A percentile compares a stretch with the other conserved stretches of the same genome.
Conservation (phyloP, 2,329 filamentous ascomycete species). For the Neobulgaria alba region DNA sequence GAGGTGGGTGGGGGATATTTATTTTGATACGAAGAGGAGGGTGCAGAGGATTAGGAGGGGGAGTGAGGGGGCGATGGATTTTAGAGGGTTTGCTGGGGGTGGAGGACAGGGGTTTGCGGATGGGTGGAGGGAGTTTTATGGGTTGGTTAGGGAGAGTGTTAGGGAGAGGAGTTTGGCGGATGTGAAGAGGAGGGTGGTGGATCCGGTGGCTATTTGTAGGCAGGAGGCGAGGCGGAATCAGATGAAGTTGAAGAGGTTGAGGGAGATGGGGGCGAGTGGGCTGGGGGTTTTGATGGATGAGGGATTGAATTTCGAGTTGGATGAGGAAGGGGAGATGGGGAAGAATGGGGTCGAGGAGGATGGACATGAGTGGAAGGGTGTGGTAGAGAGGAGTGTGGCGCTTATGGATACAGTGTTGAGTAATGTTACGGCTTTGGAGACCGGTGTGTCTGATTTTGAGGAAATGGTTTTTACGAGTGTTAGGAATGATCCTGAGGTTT, state of each 20-base stretch:
- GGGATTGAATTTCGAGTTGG: constrained; percentile 60
- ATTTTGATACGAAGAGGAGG: constrained; percentile 39
- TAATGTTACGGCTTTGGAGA: constrained; percentile 57
- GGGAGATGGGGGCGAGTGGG: constrained; percentile 75
- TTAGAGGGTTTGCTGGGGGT: constrained; percentile 12
- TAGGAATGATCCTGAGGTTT: constrained; percentile 51
- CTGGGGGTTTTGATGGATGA: constrained; percentile 84
- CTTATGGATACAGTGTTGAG: constrained; percentile 80
- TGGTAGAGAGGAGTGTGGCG: constrained; percentile 70
- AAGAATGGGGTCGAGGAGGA: constrained; percentile 35
- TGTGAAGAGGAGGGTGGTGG: constrained; percentile 63
- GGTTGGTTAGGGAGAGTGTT: constrained; percentile 67
- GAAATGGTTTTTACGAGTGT: constrained; percentile 56
- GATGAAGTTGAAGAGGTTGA: constrained; percentile 59
- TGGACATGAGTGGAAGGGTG: constrained; percentile 55
- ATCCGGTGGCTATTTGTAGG: constrained; percentile 67
- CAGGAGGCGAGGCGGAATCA: constrained; percentile 70
- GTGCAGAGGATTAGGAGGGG: constrained; percentile 23
- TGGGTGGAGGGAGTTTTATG: constrained; percentile 66
- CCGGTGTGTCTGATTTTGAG: constrained; percentile 54
- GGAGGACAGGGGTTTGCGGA: constrained; percentile 33
- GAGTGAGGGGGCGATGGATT: constrained; percentile 20
- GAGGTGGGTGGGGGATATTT: constrained; percentile 63
- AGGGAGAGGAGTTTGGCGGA: constrained; percentile 62
- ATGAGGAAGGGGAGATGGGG: constrained; percentile 45